A percentile compares a stretch with the other conserved stretches of the same genome.
Conservation (phyloP, 2,329 filamentous ascomycete species). For the Colletotrichum sp. region DNA sequence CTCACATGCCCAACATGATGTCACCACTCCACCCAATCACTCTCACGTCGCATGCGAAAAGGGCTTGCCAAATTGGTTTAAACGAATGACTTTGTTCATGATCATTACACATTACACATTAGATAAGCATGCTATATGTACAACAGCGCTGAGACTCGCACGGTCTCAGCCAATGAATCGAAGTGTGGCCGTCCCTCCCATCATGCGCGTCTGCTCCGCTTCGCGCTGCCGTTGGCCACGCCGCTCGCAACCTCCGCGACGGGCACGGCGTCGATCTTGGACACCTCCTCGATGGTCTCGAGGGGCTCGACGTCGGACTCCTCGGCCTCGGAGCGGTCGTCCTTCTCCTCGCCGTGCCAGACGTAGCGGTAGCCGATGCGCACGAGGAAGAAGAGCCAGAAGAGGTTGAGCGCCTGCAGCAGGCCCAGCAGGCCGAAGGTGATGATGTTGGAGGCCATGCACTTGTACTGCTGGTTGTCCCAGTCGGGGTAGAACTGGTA, state of each 20-base stretch:
- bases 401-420: slow-evolving; percentile 64
- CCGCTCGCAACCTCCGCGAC: neutral
- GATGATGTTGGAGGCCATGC: slow-evolving; percentile 56
- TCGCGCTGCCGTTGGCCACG: slow-evolving; percentile 2
- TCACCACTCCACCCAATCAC: neutral
- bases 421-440: slow-evolving; percentile 55
- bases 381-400: slow-evolving; percentile 65
- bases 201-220: slow-evolving; percentile 8
- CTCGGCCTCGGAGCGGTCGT: slow-evolving; percentile 63
- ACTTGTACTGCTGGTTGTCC: slow-evolving; percentile 66
- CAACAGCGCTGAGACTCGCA: neutral
- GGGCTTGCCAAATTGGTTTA: neutral
- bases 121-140: slow-evolving; percentile 3
- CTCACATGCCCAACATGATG: neutral
- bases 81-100: slow-evolving; percentile 4
- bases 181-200: neutral
- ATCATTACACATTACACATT: slow-evolving; percentile 13
- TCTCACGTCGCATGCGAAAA: neutral
- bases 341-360: slow-evolving; percentile 52
- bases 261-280: slow-evolving; percentile 3
- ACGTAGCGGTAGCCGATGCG: slow-evolving; percentile 61
- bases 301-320: slow-evolving; percentile 47
- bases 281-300: slow-evolving; percentile 16
- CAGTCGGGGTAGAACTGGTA: slow-evolving; percentile 59
- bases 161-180: neutral